Conservation (phyloP, 495 filamentous ascomycete genomes). For the Penicillium chermesinum region DNA sequence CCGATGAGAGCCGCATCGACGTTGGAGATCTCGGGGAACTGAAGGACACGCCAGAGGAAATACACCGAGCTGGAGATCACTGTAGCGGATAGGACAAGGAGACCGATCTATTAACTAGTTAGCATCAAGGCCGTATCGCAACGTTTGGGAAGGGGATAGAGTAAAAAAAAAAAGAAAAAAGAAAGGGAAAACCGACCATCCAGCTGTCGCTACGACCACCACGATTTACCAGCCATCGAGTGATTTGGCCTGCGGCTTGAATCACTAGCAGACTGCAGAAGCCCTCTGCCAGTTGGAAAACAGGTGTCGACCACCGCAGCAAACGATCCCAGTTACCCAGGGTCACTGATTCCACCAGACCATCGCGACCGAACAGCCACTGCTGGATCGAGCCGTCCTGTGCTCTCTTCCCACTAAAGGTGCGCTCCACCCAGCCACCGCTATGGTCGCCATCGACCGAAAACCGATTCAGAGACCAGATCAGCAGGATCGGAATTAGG, state of each 20-base stretch:
- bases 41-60: slow-evolving; percentile 91
- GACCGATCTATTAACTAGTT: slow-evolving; percentile 61
- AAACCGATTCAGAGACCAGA: slow-evolving; percentile 92
- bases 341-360: slow-evolving; percentile 68
- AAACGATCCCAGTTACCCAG: slow-evolving; percentile 87
- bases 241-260: slow-evolving; percentile 88
- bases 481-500: slow-evolving; percentile 75
- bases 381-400: slow-evolving; percentile 60
- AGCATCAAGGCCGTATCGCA: slow-evolving; percentile 9
- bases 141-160: too few species aligned
- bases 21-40: slow-evolving; percentile 88
- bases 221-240: slow-evolving; percentile 89
- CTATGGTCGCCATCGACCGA: slow-evolving; percentile 74
- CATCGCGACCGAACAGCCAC: slow-evolving; percentile 80
- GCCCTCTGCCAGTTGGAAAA: slow-evolving; percentile 91
- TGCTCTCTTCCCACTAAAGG: slow-evolving; percentile 64
- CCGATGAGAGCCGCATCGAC: slow-evolving; percentile 93
- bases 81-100: slow-evolving; percentile 81
- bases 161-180: neutral
- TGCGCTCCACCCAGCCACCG: slow-evolving; percentile 72
- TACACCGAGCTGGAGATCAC: slow-evolving; percentile 92
- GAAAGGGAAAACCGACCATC: slow-evolving; percentile 62
- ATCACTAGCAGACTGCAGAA: slow-evolving; percentile 97
- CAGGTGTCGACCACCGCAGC: slow-evolving; percentile 86
- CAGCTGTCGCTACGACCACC: slow-evolving; percentile 86